Conservation (phyloP, 192 early-diverging fungal species). For the Geranomyces michiganensis region DNA sequence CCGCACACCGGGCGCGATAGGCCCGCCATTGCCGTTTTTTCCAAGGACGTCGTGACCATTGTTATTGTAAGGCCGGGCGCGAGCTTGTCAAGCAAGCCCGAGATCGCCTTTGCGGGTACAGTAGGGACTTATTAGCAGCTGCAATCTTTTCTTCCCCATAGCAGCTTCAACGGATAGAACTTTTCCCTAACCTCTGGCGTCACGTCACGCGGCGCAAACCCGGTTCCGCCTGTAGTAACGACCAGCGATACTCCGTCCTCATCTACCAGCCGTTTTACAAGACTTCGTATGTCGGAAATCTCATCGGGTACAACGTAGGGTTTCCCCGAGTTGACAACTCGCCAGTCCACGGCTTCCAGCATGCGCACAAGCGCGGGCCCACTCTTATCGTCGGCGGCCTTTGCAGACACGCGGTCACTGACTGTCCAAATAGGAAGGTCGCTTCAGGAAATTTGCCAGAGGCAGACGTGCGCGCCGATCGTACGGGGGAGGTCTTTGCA, state of each 20-base stretch:
- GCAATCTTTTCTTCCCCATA: too few relatives aligned
- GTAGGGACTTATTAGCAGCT: background rate
- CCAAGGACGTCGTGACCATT: slow-evolving; percentile 75
- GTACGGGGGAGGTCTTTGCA: too few relatives aligned
- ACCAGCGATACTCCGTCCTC: slow-evolving; percentile 57
- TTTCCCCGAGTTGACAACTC: slow-evolving; percentile 2
- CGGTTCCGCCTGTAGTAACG: slow-evolving; percentile 90
- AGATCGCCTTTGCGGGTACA: slow-evolving; percentile 65
- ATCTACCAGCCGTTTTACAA: slow-evolving; percentile 28
- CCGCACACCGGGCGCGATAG: slow-evolving; percentile 73
- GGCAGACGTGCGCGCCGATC: too few relatives aligned
- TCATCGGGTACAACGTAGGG: slow-evolving; percentile 36
- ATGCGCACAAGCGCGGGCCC: slow-evolving; percentile 32
- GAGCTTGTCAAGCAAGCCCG: slow-evolving; percentile 67
- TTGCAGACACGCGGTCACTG: slow-evolving; percentile 36
- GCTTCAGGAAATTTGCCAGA: too few relatives aligned
- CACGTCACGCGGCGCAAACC: slow-evolving; percentile 80
- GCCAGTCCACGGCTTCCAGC: slow-evolving; percentile 25
- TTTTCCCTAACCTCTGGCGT: slow-evolving; percentile 84
- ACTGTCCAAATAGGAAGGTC: slow-evolving; percentile 15
- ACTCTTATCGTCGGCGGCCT: slow-evolving; percentile 27
- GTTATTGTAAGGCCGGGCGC: slow-evolving; percentile 78
- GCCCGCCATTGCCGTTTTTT: slow-evolving; percentile 87
- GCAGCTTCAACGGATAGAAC: too few relatives aligned
- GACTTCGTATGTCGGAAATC: slow-evolving; percentile 24